Evolutionary conservation across 1,139 yeast genomes (phyloP), one percentile per base, ranked within the genome.

Genomic region (Taphrina deformans): DNA sequence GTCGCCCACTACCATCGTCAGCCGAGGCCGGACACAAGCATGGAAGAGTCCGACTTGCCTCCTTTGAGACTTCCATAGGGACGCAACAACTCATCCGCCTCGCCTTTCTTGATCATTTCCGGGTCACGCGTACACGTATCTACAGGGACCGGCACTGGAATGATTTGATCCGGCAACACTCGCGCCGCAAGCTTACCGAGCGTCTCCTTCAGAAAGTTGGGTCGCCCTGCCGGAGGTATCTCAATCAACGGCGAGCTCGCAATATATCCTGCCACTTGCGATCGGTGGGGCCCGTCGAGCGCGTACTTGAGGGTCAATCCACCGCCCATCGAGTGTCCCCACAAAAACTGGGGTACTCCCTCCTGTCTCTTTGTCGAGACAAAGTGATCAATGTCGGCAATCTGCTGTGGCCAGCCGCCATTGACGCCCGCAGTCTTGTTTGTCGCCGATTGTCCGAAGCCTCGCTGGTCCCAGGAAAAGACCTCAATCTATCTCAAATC

Each of bases 291-390:
- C 2, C 97, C 97, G 55, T 78, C 77, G 62, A 87, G 81, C 16
- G 85, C 89, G 74, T 92, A 92, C 75, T 86, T 89, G 68, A 91
- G 79, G 0, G 80, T 79, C 63, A 90, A 85, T 0, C 89, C 96
- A 23, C 97, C 97, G 58, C 99, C 99, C 97, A 93, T 91, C n/a
- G 96, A 89, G 73, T 89, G 96, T 1, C 97, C 97, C 76, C 84
- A 79, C 69, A 93, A 73, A 71, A 80, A 82, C 50, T 90, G 73
- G 69, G 71, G 69, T 7, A 65, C 72, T 27, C 75, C 77, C 6
- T 67, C 67, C 33, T 69, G 48, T 6, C 69, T 55, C 26, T 60
- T 65, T 16, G 67, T 67, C 38, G 71, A 79, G 68, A 87, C 77
- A 72, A 92, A 81, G 70, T 79, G 82, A 70, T 90, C 90, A 71